Conservation (phyloP, 2,329 filamentous ascomycete species). For the Aspergillus pseudonomiae region DNA sequence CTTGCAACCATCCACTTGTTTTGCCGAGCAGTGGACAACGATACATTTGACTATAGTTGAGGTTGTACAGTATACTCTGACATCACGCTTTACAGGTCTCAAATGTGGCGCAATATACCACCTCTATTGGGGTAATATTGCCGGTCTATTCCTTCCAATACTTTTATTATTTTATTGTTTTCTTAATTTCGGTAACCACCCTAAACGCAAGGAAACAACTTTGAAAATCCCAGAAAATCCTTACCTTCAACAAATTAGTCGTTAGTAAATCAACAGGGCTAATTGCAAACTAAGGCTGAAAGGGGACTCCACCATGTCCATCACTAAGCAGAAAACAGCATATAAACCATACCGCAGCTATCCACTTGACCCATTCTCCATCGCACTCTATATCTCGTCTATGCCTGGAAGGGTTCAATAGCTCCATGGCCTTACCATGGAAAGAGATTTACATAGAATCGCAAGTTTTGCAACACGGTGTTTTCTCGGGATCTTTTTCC, state of each 20-base stretch:
- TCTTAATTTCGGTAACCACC: background rate
- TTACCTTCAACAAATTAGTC: background rate
- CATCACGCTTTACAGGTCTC: background rate
- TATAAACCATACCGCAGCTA: background rate
- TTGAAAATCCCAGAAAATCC: background rate
- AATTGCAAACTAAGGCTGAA: background rate
- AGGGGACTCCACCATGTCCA: background rate
- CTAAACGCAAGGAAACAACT: background rate
- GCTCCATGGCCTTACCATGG: constrained; percentile 1
- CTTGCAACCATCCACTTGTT: constrained; percentile 7
- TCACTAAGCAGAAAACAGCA: background rate
- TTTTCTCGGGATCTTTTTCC: background rate
- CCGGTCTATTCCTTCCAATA: too few relatives aligned
- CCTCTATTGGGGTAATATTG: too few relatives aligned
- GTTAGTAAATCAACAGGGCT: background rate
- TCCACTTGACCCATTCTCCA: background rate
- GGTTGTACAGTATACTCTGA: background rate
- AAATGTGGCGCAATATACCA: background rate
- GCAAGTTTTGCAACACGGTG: too few relatives aligned
- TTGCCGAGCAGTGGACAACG: background rate
- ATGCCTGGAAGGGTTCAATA: constrained; percentile 2
- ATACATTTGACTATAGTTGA: background rate
- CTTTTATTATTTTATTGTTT: too few relatives aligned
- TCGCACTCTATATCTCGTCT: background rate
- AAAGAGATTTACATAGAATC: background rate